A percentile compares a stretch with the other conserved stretches of the same genome.
These are phyloP conservation scores for Didymella exigua DNA, from an alignment of 2,329 filamentous ascomycete species.

Conservation along the genomic window DNA sequence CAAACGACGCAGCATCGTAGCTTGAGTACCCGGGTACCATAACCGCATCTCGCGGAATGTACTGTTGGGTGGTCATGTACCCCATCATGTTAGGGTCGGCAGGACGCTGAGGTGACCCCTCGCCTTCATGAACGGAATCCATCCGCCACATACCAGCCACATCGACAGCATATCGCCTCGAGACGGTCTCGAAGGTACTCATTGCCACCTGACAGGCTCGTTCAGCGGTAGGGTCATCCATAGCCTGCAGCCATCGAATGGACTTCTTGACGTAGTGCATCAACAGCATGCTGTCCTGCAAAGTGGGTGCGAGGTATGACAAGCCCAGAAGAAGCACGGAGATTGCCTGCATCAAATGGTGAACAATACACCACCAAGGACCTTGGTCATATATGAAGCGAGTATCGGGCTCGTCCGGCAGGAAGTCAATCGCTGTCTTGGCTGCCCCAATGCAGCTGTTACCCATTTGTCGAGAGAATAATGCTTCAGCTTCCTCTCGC, in stretches of 20 bases:
- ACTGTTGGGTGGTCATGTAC: slow-evolving; percentile 4
- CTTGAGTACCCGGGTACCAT: background rate
- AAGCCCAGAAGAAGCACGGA: slow-evolving; percentile 48
- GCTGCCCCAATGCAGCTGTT: slow-evolving; percentile 48
- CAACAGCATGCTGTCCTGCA: slow-evolving; percentile 26
- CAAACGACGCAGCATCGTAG: slow-evolving; percentile 4
- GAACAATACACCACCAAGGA: slow-evolving; percentile 52
- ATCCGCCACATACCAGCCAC: slow-evolving; percentile 19
- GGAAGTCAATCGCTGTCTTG: slow-evolving; percentile 38
- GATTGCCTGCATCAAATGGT: slow-evolving; percentile 49
- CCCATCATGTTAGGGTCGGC: background rate
- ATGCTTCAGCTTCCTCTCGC: slow-evolving; percentile 25
- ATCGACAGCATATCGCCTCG: slow-evolving; percentile 22
- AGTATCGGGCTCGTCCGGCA: slow-evolving; percentile 43
- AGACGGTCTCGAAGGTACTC: slow-evolving; percentile 24
- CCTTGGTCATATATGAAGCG: slow-evolving; percentile 39
- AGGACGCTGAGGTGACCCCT: background rate
- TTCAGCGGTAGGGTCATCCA: slow-evolving; percentile 39
- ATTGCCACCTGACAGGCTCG: slow-evolving; percentile 32
- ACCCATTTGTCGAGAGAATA: slow-evolving; percentile 42
- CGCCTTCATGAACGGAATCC: background rate
- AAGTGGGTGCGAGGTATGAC: slow-evolving; percentile 33
- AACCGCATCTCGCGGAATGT: background rate
- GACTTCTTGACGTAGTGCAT: slow-evolving; percentile 37
- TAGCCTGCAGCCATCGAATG: slow-evolving; percentile 42